Percentiles rank a stretch among this genome's conserved stretches.
Conservation (phyloP, 108 stramenopile species). For the Cyclotella atomus region DNA sequence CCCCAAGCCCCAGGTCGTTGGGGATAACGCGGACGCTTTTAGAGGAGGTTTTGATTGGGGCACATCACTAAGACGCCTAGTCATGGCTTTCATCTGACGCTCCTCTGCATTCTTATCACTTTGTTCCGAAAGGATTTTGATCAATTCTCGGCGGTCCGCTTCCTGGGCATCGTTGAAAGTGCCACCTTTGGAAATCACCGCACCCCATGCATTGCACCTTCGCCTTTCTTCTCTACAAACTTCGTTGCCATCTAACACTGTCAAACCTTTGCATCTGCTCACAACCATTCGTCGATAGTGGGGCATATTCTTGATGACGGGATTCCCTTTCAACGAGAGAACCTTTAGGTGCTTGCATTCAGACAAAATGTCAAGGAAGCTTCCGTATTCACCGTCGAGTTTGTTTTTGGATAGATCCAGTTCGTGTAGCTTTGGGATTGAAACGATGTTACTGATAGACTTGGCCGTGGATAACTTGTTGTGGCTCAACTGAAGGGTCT, state of each 20-base stretch:
- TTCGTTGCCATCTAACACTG: slow-evolving; percentile 72
- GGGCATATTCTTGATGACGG: slow-evolving; percentile 65
- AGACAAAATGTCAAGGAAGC: slow-evolving; percentile 51
- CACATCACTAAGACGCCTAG: neutral
- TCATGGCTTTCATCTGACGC: neutral
- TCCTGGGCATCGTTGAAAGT: slow-evolving; percentile 33
- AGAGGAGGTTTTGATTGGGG: neutral
- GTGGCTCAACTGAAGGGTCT: slow-evolving; percentile 54
- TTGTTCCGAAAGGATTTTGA: slow-evolving; percentile 12
- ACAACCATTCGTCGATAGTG: slow-evolving; percentile 78
- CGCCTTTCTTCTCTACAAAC: slow-evolving; percentile 80
- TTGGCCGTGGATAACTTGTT: slow-evolving; percentile 57
- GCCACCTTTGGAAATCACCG: slow-evolving; percentile 45
- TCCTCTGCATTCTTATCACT: slow-evolving; percentile 14
- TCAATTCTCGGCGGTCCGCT: slow-evolving; percentile 29
- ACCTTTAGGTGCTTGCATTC: slow-evolving; percentile 60
- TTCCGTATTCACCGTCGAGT: slow-evolving; percentile 2
- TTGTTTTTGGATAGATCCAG: slow-evolving; percentile 5
- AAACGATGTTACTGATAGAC: slow-evolving; percentile 22
- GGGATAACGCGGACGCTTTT: neutral
- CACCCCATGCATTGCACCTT: slow-evolving; percentile 71
- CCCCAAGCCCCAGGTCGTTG: neutral
- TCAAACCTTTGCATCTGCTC: slow-evolving; percentile 46
- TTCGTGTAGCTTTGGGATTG: neutral
- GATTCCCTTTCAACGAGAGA: slow-evolving; percentile 78